Base-by-base conservation (phyloP, 139 green algal genomes). In the Chlamydomonas schloesseri region DNA sequence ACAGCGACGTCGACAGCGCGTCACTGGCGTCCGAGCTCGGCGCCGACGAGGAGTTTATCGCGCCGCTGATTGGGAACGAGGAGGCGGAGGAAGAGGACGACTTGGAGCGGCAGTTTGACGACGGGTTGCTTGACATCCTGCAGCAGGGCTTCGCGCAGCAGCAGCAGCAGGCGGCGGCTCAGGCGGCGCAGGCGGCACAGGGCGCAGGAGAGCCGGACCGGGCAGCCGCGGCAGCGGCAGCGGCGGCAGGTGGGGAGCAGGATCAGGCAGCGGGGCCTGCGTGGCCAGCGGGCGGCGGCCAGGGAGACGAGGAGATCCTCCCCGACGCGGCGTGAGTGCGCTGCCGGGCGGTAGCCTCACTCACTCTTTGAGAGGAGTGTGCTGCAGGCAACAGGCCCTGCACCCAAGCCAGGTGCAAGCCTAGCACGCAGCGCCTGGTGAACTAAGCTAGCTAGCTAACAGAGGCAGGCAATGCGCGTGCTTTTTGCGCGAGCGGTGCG, bases 401-500 rank as follows among this genome's bases (percentile, higher is more conserved):
- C n/a, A n/a, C n/a, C n/a, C n/a, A n/a, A n/a, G n/a, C n/a, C n/a
- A n/a, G n/a, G n/a, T n/a, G n/a, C n/a, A n/a, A n/a, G n/a, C n/a
- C n/a, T n/a, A n/a, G n/a, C n/a, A n/a, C n/a, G n/a, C n/a, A n/a
- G n/a, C n/a, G n/a, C n/a, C n/a, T n/a, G n/a, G n/a, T n/a, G n/a
- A n/a, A n/a, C n/a, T n/a, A n/a, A 33, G 3, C 26, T 69, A 69
- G 8, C 20, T 69, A 33, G 28, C 62, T 69, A 37, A n/a, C n/a
- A n/a, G n/a, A n/a, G n/a, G n/a, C n/a, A n/a, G n/a, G 17, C n/a
- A 8, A 83, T 84, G 78, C 28, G 78, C 2, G 60, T 71, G 3
- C n/a, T 84, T 10, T 84, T 84, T 67, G 78, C 78, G 20, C 64
- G 64, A 13, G 78, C 47, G 64, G 78, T 74, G 78, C 78, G 78